Base-by-base conservation (phyloP, 192 early-diverging fungal species). In the Podila clonocystis region DNA sequence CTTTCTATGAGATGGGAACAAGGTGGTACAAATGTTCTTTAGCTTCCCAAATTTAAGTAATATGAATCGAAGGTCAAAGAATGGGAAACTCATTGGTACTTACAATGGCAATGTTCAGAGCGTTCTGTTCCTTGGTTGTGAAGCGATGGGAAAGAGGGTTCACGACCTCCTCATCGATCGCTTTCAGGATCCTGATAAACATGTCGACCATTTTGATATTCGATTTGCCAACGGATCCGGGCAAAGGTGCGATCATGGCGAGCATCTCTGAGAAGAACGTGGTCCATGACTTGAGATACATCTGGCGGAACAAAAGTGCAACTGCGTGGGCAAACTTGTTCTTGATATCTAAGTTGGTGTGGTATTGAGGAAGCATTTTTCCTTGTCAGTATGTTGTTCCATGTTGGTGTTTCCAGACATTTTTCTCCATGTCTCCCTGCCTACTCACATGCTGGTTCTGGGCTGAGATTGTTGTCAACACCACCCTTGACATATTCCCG, bases 101-200 rank as follows among this genome's bases (percentile, higher is more conserved):
- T 58, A 83, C 82, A 50, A 97, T 93, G 49, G 85, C 76, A 24
- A 91, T 93, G 78, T 97, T 97, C 36, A 92, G 86, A 7, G 85
- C 85, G 15, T 88, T 75, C 61, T 95, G 91, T 31, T 91, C 90
- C 58, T 88, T 73, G 38, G 85, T 72, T n/a, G 70, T 80, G 62
- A 58, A 74, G 22, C 95, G 89, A 19, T 88, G 88, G 34, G 94
- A 91, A 20, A 89, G 82, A 9, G 88, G 87, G 62, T 89, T 93
- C 45, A 93, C 95, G 74, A 98, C 89, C 73, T 97, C 94, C 36
- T 97, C 96, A 82, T 98, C 94, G 30, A 98, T 93, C 7, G 91
- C 90, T 45, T 88, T 73, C 49, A 91, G 88, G 31, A 97, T 85
- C 63, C 91, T 91, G 68, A 97, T 85, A 74, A 97, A 91, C 59